phyloP scores from a whole-genome alignment of 2,329 filamentous ascomycete species.

The Pseudocercospora fijiensis region DNA sequence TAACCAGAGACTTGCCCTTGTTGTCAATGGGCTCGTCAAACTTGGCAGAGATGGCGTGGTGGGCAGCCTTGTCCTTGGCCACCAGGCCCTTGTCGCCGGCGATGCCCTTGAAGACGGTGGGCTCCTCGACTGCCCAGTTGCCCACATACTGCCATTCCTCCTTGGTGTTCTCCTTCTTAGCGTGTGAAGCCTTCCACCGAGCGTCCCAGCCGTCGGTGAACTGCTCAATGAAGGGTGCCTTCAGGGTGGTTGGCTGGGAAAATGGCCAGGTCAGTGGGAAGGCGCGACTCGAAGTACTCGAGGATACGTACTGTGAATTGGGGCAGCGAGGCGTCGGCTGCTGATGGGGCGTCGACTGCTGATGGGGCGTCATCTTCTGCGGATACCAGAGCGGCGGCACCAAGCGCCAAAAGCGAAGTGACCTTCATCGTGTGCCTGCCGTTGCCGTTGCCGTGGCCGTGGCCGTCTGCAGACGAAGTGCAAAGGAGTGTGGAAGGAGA shows the following conservation, averaged over 20 bases:
- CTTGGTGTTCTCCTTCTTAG: slow-evolving; percentile 92
- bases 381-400: slow-evolving; percentile 17
- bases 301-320: slow-evolving; percentile 26
- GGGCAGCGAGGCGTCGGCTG: slow-evolving; percentile 25
- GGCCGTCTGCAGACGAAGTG: slow-evolving; percentile 10
- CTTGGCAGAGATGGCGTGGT: slow-evolving; percentile 99
- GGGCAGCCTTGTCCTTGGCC: slow-evolving; percentile 94
- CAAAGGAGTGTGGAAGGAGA: slow-evolving; percentile 11
- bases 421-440: slow-evolving; percentile 16
- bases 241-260: slow-evolving; percentile 76
- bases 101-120: slow-evolving; percentile 83
- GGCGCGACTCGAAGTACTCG: neutral
- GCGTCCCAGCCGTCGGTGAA: slow-evolving; percentile 95
- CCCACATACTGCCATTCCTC: slow-evolving; percentile 95
- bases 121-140: slow-evolving; percentile 96
- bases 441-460: no score
- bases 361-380: slow-evolving; percentile 23
- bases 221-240: slow-evolving; percentile 95
- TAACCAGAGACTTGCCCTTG: slow-evolving; percentile 94
- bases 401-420: slow-evolving; percentile 18
- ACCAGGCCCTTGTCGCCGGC: slow-evolving; percentile 95
- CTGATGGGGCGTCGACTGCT: slow-evolving; percentile 9
- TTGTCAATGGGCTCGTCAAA: slow-evolving; percentile 95
- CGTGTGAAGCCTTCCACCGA: slow-evolving; percentile 91
- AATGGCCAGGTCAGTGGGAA: neutral